Conservation (phyloP, 768 basidiomycete genomes). For the Lentinus tigrinus region DNA sequence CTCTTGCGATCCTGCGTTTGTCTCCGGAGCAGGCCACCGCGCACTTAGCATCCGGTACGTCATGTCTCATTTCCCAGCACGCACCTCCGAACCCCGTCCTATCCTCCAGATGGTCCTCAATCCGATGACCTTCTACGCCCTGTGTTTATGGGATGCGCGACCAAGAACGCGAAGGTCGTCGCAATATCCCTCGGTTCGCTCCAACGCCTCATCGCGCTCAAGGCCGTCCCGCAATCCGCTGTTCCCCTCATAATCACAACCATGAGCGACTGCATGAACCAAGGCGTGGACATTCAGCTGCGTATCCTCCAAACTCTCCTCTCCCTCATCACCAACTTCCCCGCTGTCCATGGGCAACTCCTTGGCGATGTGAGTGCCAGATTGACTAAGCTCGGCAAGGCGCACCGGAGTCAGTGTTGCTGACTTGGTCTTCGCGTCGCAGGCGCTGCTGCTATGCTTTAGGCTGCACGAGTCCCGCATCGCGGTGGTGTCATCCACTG, state of each 20-base stretch:
- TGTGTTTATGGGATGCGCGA: conserved; percentile 91
- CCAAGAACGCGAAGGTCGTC: conserved; percentile 91
- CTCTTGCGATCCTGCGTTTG: conserved; percentile 74
- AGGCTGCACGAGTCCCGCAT: conserved; percentile 94
- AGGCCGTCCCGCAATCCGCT: conserved; percentile 78
- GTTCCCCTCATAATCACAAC: conserved; percentile 80
- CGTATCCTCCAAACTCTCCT: conserved; percentile 91
- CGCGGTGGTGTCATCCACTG: conserved; percentile 94
- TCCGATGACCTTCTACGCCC: conserved; percentile 81
- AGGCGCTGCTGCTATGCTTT: conserved; percentile 94
- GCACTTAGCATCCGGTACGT: conserved; percentile 70
- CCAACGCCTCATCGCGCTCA: conserved; percentile 84
- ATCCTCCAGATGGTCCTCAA: conserved; percentile 63
- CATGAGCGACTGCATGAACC: conserved; percentile 84
- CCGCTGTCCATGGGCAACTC: conserved; percentile 72
- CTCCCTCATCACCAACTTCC: conserved; percentile 87
- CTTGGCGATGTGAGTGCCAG: conserved; percentile 68
- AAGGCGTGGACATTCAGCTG: conserved; percentile 96
- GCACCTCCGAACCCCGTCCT: conserved; percentile 49
- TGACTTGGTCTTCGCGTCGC: neutral
- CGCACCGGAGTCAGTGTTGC: neutral
- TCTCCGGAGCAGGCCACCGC: conserved; percentile 78
- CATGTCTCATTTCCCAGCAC: neutral
- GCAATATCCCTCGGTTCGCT: conserved; percentile 89
- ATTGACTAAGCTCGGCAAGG: conserved; percentile 7